These are phyloP conservation scores for Fereydounia khargensis DNA, from an alignment of 1,284 basidiomycete species.

Conservation along the genomic window DNA sequence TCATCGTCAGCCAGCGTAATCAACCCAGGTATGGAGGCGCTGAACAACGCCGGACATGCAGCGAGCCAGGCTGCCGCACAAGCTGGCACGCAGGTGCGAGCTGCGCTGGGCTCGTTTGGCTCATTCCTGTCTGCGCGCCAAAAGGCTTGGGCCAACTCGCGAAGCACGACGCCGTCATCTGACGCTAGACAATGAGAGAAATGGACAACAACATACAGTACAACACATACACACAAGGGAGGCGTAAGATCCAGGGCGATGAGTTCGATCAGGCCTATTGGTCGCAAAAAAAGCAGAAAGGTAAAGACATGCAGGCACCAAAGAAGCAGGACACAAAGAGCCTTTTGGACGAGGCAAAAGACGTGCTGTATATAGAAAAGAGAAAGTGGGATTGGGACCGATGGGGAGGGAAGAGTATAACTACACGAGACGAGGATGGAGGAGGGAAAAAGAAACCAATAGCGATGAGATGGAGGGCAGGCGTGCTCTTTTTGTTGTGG, in stretches of 20 bases:
- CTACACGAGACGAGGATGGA: neutral
- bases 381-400: neutral
- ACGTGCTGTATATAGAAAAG: neutral
- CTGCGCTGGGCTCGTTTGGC: constrained; percentile 49
- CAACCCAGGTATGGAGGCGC: no score
- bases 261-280: neutral
- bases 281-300: neutral
- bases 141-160: constrained; percentile 20
- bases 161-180: neutral
- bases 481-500: neutral
- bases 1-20: no score
- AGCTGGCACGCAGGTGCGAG: constrained; percentile 45
- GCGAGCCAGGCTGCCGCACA: constrained; percentile 37
- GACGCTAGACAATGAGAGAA: no score
- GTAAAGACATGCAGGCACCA: no score
- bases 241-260: no score
- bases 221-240: no score
- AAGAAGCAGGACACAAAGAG: no score
- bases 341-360: no score
- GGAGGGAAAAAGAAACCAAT: neutral
- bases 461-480: no score
- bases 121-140: constrained; percentile 41
- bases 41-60: constrained; percentile 26
- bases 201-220: no score
- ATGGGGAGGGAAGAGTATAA: neutral